Evolutionary conservation across 1,139 yeast genomes (phyloP), one percentile per base, ranked within the genome.

Genomic region (Geotrichum histeridarum): DNA sequence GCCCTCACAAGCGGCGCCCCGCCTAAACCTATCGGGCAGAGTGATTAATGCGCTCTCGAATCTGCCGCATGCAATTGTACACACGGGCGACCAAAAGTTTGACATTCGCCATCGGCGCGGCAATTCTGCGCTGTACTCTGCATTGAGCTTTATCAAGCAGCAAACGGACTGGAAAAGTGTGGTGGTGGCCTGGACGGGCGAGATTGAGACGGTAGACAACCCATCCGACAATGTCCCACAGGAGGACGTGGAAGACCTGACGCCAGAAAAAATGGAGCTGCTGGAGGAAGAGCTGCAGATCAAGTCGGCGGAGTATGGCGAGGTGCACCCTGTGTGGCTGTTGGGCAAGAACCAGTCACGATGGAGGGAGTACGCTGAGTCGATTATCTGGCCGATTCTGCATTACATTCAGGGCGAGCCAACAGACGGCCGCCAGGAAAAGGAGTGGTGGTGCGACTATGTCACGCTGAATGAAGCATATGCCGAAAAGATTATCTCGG

Each of bases 161-260:
- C 59, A 64, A 43, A 39, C 61, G 8, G 79, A 82, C 50, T 93
- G 97, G 94, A 94, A 89, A 61, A 84, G 91, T 48, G 87, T 89
- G 60, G 73, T 89, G 57, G 83, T 94, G 54, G 97, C 91, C 1
- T 94, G 99, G 99, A 86, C 97, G 0, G 99, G 99, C 31, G 98
- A 90, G 69, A 54, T 56, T 31, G 75, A 76, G 54, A 61, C 50
- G 56, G 59, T 55, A 57, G 53, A 44, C 58, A 55, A 32, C 48
- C 56, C 36, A 36, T 53, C 32, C 53, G 57, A 54, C 33, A 54
- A 51, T 22, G 32, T 51, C 27, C 48, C 54, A 31, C 42, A 50
- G 36, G 57, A 51, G 11, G 54, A 54, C 27, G 50, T 50, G n/a
- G 56, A 51, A 3, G 51, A 47, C 14, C 37, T 54, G 43, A 53